phyloP scores from a whole-genome alignment of 768 basidiomycete species.

The Kwoniella mangroviensis region DNA sequence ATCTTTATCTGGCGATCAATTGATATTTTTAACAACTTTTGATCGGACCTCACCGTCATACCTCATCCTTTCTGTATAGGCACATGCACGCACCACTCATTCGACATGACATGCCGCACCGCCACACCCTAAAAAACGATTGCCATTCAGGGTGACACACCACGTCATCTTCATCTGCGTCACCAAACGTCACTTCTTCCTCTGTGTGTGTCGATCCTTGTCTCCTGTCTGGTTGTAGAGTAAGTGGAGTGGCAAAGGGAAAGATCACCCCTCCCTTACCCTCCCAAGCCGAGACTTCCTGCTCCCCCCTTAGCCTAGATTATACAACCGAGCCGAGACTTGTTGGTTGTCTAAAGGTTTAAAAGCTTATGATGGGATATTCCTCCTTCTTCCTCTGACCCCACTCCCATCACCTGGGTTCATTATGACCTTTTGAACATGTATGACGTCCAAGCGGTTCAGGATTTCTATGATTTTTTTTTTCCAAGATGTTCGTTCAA shows the following conservation, averaged over 20 bases:
- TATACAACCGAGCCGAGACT: not conserved
- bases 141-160: not conserved
- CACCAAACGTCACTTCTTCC: not conserved
- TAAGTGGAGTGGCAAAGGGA: not conserved
- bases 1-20: not conserved
- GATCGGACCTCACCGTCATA: slow-evolving; percentile 8
- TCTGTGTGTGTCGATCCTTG: not conserved
- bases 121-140: slow-evolving; percentile 7
- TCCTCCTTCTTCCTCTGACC: not conserved
- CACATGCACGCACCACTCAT: slow-evolving; percentile 6
- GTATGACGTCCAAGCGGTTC: no score
- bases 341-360: not conserved
- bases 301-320: not conserved
- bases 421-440: no score
- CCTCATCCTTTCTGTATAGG: not conserved
- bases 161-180: not conserved
- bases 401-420: no score
- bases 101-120: not conserved
- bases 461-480: no score
- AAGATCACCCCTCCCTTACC: not conserved
- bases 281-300: not conserved
- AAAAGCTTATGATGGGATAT: no score
- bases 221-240: not conserved
- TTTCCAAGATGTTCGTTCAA: not conserved
- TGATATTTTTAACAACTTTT: not conserved